Evolutionary conservation across 1,284 basidiomycete species (phyloP).

Genomic region (Trichosporon inkin): DNA sequence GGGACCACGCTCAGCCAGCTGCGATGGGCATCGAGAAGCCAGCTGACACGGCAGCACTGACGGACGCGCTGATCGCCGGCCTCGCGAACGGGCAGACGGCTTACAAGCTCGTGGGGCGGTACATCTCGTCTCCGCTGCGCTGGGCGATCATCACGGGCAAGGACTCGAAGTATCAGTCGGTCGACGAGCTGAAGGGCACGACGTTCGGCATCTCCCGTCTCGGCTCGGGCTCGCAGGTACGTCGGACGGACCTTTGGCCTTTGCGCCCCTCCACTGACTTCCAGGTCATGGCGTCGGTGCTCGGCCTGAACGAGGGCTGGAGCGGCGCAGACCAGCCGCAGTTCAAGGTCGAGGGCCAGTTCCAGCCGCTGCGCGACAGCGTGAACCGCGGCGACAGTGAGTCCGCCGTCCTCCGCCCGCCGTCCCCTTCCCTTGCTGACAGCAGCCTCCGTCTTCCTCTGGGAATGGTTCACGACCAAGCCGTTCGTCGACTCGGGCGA

Average conservation of each 20-base stretch:
- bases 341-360: conserved; percentile 83
- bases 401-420: conserved; percentile 6
- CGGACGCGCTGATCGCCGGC: conserved; percentile 87
- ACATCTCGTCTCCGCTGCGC: conserved; percentile 80
- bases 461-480: conserved; percentile 98
- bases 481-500: conserved; percentile 79
- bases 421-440: conserved; percentile 1
- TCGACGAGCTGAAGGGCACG: conserved; percentile 72
- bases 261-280: too few relatives aligned
- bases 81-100: conserved; percentile 80
- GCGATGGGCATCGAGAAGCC: too few relatives aligned
- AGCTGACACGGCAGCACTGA: conserved; percentile 60
- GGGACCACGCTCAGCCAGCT: too few relatives aligned
- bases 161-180: conserved; percentile 64
- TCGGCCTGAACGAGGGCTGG: conserved; percentile 85
- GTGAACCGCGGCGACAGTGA: conserved; percentile 69
- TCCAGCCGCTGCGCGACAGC: conserved; percentile 79
- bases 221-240: conserved; percentile 52
- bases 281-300: conserved; percentile 94
- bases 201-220: conserved; percentile 84
- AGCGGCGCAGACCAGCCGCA: conserved; percentile 54
- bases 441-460: conserved; percentile 54
- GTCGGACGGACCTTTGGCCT: too few relatives aligned
- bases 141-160: conserved; percentile 92
- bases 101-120: conserved; percentile 90